Base-by-base conservation (phyloP, 2,329 filamentous ascomycete genomes). In the Neoarthrinium moseri region DNA sequence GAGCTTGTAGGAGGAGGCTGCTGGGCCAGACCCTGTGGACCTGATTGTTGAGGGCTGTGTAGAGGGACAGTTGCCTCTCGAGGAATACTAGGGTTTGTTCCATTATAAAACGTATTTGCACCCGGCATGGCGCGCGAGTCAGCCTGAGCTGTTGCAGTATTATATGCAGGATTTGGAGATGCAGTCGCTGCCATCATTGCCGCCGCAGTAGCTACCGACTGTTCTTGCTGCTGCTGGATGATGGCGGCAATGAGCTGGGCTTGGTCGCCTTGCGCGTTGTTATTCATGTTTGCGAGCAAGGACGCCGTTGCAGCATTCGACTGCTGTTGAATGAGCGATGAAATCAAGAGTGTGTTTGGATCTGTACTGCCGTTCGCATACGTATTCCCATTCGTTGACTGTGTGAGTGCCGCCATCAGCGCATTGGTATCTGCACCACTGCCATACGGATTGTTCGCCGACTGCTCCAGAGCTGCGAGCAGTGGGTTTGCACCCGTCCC, bases 251-350 rank as follows among this genome's bases (percentile, higher is more conserved):
- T 40, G 13, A 40, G 13, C 15, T 40, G 38, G 7, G 23, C 4
- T 17, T 22, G n/a, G 6, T 4, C 11, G 7, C 17, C 15, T 22
- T 30, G n/a, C n/a, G 15, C 10, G n/a, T 8, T 10, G 29, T 34
- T 34, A 29, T 15, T 18, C 38, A 43, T 33, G n/a, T 22, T 43
- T 7, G 26, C 18, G 11, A 32, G 17, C 6, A 43, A 12, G 17
- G 17, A 5, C n/a, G 39, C 39, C 15, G n/a, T 43, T n/a, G 27
- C 10, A 8, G 39, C 18, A 20, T 22, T 17, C 3, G 39, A 21
- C 15, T 43, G 39, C 11, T 43, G 27, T 30, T 43, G 39, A 8
- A 43, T 32, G 12, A 21, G 23, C 18, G 39, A 32, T 7, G n/a
- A 7, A 11, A 43, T 33, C n/a, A 15, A 26, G 20, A 17, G n/a